phyloP scores from a whole-genome alignment of 176 grass and related monocot genomes.

The Oryza officinalis region DNA sequence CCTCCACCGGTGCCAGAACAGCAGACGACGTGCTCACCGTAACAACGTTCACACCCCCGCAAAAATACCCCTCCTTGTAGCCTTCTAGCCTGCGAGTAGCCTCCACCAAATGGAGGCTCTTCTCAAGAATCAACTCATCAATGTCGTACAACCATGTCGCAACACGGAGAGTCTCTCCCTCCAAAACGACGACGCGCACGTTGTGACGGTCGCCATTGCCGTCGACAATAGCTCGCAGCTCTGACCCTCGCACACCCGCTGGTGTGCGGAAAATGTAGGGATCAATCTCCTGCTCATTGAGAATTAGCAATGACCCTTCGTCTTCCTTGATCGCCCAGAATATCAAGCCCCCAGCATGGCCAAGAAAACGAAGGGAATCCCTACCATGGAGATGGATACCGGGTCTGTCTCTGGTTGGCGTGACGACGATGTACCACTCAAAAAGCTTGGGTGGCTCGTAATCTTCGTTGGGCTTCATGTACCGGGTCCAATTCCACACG shows the following conservation, averaged over 20 bases:
- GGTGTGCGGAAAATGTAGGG: neutral
- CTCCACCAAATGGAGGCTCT: neutral
- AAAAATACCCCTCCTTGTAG: neutral
- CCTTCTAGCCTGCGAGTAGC: neutral
- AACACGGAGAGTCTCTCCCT: neutral
- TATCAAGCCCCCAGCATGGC: neutral
- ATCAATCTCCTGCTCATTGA: neutral
- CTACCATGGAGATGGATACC: neutral
- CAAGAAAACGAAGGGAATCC: neutral
- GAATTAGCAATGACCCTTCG: neutral
- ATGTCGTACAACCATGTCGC: neutral
- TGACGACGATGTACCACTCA: neutral
- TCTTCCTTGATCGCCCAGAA: constrained; percentile 8
- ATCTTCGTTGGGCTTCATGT: neutral
- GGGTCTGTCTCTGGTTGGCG: too few species aligned
- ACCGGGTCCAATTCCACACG: neutral
- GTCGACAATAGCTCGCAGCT: neutral
- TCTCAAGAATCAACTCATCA: neutral
- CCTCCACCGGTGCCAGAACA: neutral
- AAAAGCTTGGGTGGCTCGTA: too few species aligned
- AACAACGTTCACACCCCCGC: neutral
- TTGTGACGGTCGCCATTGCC: neutral
- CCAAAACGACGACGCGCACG: neutral
- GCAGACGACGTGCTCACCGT: neutral
- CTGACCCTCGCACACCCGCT: neutral